Conservation (phyloP, 805 yeast genomes). For the Naumovozyma dairenensis region DNA sequence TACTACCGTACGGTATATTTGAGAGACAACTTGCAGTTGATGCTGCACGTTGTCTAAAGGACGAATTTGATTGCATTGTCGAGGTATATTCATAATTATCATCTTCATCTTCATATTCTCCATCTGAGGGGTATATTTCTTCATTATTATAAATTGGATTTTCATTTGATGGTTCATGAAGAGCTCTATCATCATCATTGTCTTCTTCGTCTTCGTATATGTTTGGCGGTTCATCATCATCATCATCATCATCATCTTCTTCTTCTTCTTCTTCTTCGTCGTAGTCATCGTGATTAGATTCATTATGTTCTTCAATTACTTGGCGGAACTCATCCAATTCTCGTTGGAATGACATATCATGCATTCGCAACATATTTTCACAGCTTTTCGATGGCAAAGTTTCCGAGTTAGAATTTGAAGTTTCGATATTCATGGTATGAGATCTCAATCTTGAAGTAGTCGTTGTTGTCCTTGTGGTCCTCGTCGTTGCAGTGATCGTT, state of each 20-base stretch:
- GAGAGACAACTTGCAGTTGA: constrained; percentile 20
- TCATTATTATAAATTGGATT: constrained; percentile 21
- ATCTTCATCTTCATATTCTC: constrained; percentile 18
- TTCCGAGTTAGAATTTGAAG: too few species aligned
- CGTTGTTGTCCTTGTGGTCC: too few species aligned
- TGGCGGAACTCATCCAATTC: constrained; percentile 50
- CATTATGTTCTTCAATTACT: constrained; percentile 17
- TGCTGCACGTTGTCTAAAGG: constrained; percentile 10
- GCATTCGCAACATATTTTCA: too few species aligned
- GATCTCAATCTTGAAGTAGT: too few species aligned
- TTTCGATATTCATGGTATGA: too few species aligned
- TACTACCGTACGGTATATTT: constrained; percentile 15
- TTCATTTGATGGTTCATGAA: constrained; percentile 10
- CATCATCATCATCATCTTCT: constrained; percentile 12
- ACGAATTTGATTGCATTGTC: background rate
- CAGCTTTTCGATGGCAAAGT: too few species aligned
- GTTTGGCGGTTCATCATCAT: constrained; percentile 3
- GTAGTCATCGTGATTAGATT: constrained; percentile 13
- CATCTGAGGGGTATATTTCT: constrained; percentile 21
- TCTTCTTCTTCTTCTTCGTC: constrained; percentile 10
- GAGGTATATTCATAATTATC: constrained; percentile 9
- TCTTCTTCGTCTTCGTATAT: constrained; percentile 3
- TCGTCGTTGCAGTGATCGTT: too few species aligned
- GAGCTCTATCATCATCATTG: too few species aligned
- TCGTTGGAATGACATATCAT: constrained; percentile 41